Base-by-base conservation (phyloP, 192 early-diverging fungal species). In the Coemansia sp. region DNA sequence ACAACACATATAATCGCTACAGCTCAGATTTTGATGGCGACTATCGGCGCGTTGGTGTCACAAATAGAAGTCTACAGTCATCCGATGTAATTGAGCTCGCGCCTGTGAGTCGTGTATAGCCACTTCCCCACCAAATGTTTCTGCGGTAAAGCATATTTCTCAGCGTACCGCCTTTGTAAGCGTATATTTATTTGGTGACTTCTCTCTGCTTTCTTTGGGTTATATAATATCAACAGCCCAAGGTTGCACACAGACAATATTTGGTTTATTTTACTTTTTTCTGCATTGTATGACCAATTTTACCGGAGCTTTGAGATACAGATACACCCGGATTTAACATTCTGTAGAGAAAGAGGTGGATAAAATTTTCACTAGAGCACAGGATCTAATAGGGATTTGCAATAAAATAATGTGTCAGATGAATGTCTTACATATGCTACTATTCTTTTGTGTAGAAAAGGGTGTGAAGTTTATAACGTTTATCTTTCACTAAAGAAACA, bases 21-120 rank as follows among this genome's bases (percentile, higher is more conserved):
- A 56, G 30, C 19, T 30, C 41, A 47, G 41, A 32, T 12, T 10
- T 32, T 23, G 28, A 32, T 44, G 25, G 58, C 23, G 9, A 54
- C 47, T 47, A 27, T 34, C 44, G 28, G 54, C 59, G 48, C 49
- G 49, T 24, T 8, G 50, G 27, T 24, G 49, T 16, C 24, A 53
- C 18, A 7, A 27, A 56, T 21, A 27, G 23, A 21, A 66, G 59
- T 51, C 30, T 67, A 19, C 70, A 71, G 52, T 62, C 67, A 14
- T 79, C 76, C 2, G 64, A 69, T 7, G 68, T 70, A 18, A 79
- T 79, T 22, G 76, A 79, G 54, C 55, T 73, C 28, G 52, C 60
- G 10, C 64, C 71, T 4, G 56, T 79, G 24, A 60, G 58, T 24
- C 47, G 41, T 23, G 21, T 19, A 24, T 57, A 60, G 58, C 5